Percentiles rank a stretch among this genome's conserved stretches.
These are phyloP conservation scores for Cucurbita ficifolia DNA, from an alignment of 306 rosid species.

Conservation along the genomic window DNA sequence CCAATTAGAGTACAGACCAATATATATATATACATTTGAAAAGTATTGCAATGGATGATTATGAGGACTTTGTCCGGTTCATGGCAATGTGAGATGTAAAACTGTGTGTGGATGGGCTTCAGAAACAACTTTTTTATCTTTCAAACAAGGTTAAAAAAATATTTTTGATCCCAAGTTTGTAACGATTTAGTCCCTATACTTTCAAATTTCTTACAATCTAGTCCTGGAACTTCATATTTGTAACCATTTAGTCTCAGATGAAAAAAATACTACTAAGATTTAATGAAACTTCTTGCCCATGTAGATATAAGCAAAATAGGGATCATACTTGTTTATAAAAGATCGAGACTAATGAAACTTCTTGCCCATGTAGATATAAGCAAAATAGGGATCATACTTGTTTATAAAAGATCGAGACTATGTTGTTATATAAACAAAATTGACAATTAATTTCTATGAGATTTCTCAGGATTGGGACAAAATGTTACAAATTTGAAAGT, in stretches of 20 bases:
- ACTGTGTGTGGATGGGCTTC: background rate
- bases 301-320: background rate
- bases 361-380: too few species aligned
- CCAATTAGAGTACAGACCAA: constrained; percentile 11
- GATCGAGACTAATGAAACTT: too few species aligned
- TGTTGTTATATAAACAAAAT: background rate
- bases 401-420: too few species aligned
- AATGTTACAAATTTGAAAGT: background rate
- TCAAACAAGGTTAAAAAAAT: background rate
- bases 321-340: background rate
- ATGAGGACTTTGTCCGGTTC: background rate
- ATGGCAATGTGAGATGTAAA: background rate
- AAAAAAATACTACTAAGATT: background rate
- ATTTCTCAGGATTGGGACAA: background rate
- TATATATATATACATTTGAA: constrained; percentile 1
- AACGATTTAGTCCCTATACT: background rate
- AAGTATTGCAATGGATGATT: background rate
- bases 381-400: background rate
- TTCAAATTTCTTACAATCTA: too few species aligned
- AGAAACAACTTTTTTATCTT: background rate
- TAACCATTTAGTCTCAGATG: background rate
- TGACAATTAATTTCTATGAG: background rate
- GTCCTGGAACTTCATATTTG: too few species aligned
- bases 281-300: too few species aligned
- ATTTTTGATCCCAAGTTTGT: too few species aligned